Evolutionary conservation across 495 filamentous ascomycete genomes (phyloP).

Genomic region (Lasiosphaeria hispida): DNA sequence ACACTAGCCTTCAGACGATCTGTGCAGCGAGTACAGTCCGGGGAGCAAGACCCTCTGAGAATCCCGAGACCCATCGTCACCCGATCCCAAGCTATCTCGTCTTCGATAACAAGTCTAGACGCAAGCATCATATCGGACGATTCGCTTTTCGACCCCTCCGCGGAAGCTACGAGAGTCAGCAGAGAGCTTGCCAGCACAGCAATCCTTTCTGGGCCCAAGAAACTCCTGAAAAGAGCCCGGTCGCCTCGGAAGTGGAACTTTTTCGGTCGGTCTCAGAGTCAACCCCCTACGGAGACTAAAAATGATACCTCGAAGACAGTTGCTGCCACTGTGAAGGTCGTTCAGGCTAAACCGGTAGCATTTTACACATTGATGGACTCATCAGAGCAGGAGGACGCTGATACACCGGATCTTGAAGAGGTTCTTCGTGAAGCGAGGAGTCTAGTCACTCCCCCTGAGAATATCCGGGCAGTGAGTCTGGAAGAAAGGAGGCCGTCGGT

Average conservation of each 20-base stretch:
- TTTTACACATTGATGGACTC: conserved; percentile 84
- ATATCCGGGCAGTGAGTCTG: neutral
- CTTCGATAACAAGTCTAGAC: conserved; percentile 49
- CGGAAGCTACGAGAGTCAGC: conserved; percentile 20
- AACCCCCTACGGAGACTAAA: conserved; percentile 41
- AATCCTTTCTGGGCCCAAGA: conserved; percentile 37
- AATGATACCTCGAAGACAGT: conserved; percentile 39
- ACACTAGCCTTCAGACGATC: conserved; percentile 54
- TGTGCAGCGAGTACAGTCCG: conserved; percentile 44
- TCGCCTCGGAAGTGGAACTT: conserved; percentile 75
- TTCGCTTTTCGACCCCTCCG: conserved; percentile 34
- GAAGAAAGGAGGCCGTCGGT: neutral
- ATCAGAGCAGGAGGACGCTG: conserved; percentile 64
- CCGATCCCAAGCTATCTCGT: conserved; percentile 34
- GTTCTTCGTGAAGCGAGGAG: conserved; percentile 61
- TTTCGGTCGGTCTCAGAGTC: conserved; percentile 67
- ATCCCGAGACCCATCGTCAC: conserved; percentile 45
- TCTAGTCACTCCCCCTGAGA: conserved; percentile 16
- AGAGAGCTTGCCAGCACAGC: conserved; percentile 13
- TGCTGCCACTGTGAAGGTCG: conserved; percentile 41
- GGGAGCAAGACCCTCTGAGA: conserved; percentile 36
- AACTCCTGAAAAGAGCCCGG: conserved; percentile 57
- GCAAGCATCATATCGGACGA: conserved; percentile 54
- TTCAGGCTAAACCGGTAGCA: conserved; percentile 50
- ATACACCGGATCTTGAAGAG: conserved; percentile 57